Percentiles rank a stretch among this genome's conserved stretches.
These are phyloP conservation scores for Lichtheimia corymbifera DNA, from an alignment of 371 early-diverging fungal species.

Conservation along the genomic window DNA sequence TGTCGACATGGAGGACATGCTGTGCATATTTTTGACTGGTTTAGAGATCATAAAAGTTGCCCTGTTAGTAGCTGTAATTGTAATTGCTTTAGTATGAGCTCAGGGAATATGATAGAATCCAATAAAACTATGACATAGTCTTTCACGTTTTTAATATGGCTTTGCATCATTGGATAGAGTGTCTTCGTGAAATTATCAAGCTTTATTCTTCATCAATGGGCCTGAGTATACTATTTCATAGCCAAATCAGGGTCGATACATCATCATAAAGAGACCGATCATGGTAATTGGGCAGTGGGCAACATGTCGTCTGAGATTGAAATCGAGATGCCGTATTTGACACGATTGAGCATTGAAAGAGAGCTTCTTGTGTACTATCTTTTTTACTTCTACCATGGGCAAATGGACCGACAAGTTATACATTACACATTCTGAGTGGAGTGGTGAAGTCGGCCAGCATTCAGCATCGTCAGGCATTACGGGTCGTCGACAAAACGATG, in stretches of 20 bases:
- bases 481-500: constrained; percentile 38
- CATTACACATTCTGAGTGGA: constrained; percentile 92
- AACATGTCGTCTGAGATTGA: no score
- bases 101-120: neutral
- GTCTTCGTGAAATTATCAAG: no score
- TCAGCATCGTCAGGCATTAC: constrained; percentile 62
- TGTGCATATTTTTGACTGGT: constrained; percentile 89
- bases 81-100: constrained; percentile 34
- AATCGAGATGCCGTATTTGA: no score
- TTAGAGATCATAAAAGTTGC: constrained; percentile 78
- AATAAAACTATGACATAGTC: no score
- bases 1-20: constrained; percentile 97
- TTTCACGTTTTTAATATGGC: no score
- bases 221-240: no score
- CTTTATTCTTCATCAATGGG: no score
- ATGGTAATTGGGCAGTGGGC: no score
- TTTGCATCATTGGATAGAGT: no score
- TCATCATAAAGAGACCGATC: no score
- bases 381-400: constrained; percentile 29
- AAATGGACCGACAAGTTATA: constrained; percentile 66
- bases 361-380: neutral
- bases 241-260: no score
- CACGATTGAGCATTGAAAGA: no score
- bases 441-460: constrained; percentile 77
- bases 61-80: constrained; percentile 92